Base-by-base conservation (phyloP, 2,329 filamentous ascomycete genomes). In the Trichoderma brevicompactum region DNA sequence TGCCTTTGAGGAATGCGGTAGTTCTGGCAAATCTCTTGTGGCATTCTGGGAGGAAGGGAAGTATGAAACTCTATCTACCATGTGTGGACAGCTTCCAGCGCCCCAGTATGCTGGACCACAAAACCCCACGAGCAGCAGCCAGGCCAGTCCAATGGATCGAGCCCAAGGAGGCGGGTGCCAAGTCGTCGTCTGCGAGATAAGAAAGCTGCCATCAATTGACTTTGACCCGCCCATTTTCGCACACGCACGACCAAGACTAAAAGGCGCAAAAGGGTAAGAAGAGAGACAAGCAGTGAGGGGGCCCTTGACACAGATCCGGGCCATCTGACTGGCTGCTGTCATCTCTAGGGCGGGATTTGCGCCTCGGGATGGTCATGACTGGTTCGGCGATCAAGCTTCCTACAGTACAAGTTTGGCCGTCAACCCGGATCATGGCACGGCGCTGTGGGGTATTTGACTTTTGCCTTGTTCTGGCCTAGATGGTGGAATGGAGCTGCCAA, bases 51-150 rank as follows among this genome's bases (percentile, higher is more conserved):
- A 44, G 19, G 23, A 60, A 60, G 48, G 19, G 8, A 61, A 41
- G 55, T 55, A 43, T 48, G 49, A 54, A 65, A 61, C 44, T 65
- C 54, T 49, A 65, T 61, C 63, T 13, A 28, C 40, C 43, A 62
- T 40, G 52, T 64, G 62, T 43, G 44, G 17, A 17, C 53, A 15
- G 41, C n/a, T n/a, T 52, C 17, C 50, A 41, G n/a, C 36, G 48
- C 55, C 55, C 32, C 41, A 36, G 41, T 59, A 32, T 15, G 55
- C 54, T 17, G 38, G 54, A 50, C 36, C 23, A 28, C 23, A 28
- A 28, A 28, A 28, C 23, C 23, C 23, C 23, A 28, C 23, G 23
- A 5, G 23, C 23, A 5, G 23, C 23, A 28, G 23, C 23, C 23
- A 28, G 23, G 23, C 23, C 23, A 28, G 10, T 52, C 48, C 48